phyloP scores from a whole-genome alignment of 2,329 filamentous ascomycete genomes.

The Chaetomiaceae sp. region DNA sequence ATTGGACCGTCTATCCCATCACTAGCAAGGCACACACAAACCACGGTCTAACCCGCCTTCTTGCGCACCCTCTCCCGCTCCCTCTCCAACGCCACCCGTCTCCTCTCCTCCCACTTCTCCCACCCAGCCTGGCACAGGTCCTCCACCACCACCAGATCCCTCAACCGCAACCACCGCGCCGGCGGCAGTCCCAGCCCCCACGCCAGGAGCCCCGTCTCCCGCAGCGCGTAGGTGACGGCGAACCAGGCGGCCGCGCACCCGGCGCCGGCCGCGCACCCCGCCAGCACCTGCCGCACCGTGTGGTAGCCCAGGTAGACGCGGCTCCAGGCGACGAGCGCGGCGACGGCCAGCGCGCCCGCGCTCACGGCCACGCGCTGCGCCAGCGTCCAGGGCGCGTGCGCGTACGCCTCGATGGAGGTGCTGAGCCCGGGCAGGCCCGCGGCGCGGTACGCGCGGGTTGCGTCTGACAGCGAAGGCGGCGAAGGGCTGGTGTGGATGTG shows the following conservation, averaged over 20 bases:
- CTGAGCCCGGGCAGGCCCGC: slow-evolving; percentile 9
- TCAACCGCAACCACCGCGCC: slow-evolving; percentile 61
- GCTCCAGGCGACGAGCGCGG: slow-evolving; percentile 68
- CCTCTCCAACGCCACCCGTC: slow-evolving; percentile 17
- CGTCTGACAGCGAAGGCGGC: background rate
- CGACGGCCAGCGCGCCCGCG: slow-evolving; percentile 53
- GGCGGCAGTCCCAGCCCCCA: slow-evolving; percentile 64
- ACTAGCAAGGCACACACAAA: no score
- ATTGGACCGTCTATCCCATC: no score
- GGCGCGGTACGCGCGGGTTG: slow-evolving; percentile 7
- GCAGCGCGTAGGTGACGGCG: slow-evolving; percentile 56
- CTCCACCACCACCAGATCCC: slow-evolving; percentile 82
- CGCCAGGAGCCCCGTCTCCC: slow-evolving; percentile 62
- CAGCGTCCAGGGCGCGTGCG: slow-evolving; percentile 52
- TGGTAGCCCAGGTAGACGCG: slow-evolving; percentile 91
- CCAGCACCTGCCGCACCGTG: slow-evolving; percentile 79
- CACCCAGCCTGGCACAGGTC: slow-evolving; percentile 88
- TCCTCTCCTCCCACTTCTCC: slow-evolving; percentile 74
- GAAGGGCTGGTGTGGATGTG: no score
- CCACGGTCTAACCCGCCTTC: background rate
- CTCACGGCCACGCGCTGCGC: slow-evolving; percentile 51
- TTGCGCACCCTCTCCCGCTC: slow-evolving; percentile 5
- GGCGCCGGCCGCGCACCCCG: slow-evolving; percentile 65
- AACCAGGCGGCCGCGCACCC: slow-evolving; percentile 77
- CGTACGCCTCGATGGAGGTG: slow-evolving; percentile 27